phyloP scores from a whole-genome alignment of 495 filamentous ascomycete species.

The Venustampulla echinocandica region DNA sequence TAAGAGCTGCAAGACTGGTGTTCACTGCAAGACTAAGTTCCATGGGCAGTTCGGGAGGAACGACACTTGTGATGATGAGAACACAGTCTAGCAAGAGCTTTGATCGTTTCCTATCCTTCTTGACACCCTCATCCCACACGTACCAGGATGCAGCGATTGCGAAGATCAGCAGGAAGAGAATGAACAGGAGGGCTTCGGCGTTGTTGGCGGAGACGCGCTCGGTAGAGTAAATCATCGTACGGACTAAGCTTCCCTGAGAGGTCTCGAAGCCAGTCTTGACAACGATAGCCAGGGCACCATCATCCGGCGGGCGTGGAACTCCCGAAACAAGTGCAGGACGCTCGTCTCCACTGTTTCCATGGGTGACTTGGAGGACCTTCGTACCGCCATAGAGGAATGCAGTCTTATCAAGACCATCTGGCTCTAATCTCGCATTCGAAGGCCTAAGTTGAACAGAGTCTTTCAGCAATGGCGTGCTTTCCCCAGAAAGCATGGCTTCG shows the following conservation, averaged over 20 bases:
- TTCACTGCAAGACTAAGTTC: slow-evolving; percentile 96
- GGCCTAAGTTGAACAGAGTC: slow-evolving; percentile 92
- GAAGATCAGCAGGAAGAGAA: slow-evolving; percentile 92
- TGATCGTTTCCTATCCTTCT: slow-evolving; percentile 86
- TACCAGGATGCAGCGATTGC: slow-evolving; percentile 99
- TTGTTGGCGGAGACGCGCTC: slow-evolving; percentile 98
- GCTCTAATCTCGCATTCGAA: slow-evolving; percentile 71
- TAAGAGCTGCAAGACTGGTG: slow-evolving; percentile 92
- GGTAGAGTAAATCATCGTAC: slow-evolving; percentile 99
- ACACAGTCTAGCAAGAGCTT: slow-evolving; percentile 97
- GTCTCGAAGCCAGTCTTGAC: slow-evolving; percentile 98
- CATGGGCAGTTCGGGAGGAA: slow-evolving; percentile 96
- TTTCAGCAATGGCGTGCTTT: slow-evolving; percentile 94
- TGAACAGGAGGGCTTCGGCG: slow-evolving; percentile 87
- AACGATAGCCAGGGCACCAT: slow-evolving; percentile 87
- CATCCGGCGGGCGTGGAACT: slow-evolving; percentile 70
- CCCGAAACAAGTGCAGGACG: slow-evolving; percentile 58
- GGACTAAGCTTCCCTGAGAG: slow-evolving; percentile 91
- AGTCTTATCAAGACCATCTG: slow-evolving; percentile 91
- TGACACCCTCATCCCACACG: slow-evolving; percentile 94
- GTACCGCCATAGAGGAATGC: slow-evolving; percentile 94
- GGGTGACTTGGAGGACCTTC: slow-evolving; percentile 92
- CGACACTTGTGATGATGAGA: slow-evolving; percentile 93
- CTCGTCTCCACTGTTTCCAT: slow-evolving; percentile 67
- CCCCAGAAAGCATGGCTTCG: slow-evolving; percentile 97